Evolutionary conservation across 306 rosid species (phyloP), one percentile per base, ranked within the genome.

Genomic region (Prosopis cineraria): DNA sequence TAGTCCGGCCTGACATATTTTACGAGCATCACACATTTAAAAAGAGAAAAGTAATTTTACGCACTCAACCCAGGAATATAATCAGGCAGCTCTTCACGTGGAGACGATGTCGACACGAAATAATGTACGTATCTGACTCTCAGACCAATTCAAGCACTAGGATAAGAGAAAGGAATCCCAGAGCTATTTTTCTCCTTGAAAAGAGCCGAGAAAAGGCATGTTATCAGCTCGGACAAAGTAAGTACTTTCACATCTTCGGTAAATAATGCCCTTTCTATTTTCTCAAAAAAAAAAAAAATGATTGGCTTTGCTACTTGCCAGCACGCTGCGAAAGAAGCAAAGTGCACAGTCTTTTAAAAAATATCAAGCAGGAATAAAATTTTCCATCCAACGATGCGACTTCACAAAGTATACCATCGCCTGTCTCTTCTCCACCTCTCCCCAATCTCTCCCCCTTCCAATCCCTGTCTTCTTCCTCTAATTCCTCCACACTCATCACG

Each of bases 331-430:
- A 16, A 4, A n/a, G n/a, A n/a, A n/a, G n/a, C n/a, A n/a, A n/a
- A 39, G 48, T 16, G 70, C 16, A 65, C 29, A 10, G 72, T 29
- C 34, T 22, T 22, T 4, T 11, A 11, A 13, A 27, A 47, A 81
- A 78, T 59, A 85, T 74, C 62, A 71, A 48, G 27, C 10, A 34
- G 33, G 65, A 59, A 71, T 24, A 73, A 75, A 58, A 68, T 47
- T 40, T 24, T 17, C 19, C 7, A 50, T 29, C 29, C 13, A 29
- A 90, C 71, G 86, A 88, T 84, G 91, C 89, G 87, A 70, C 75
- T 94, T 27, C 90, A 92, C 71, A 81, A 75, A 79, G 73, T 87
- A 4, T 89, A 17, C 68, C 96, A 87, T 83, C 92, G 93, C 47
- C 17, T 92, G 30, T 85, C 92, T 75, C 79, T 88, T 25, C 86